These are phyloP conservation scores for Tylopilus felleus DNA, from an alignment of 768 basidiomycete genomes.

Conservation along the genomic window DNA sequence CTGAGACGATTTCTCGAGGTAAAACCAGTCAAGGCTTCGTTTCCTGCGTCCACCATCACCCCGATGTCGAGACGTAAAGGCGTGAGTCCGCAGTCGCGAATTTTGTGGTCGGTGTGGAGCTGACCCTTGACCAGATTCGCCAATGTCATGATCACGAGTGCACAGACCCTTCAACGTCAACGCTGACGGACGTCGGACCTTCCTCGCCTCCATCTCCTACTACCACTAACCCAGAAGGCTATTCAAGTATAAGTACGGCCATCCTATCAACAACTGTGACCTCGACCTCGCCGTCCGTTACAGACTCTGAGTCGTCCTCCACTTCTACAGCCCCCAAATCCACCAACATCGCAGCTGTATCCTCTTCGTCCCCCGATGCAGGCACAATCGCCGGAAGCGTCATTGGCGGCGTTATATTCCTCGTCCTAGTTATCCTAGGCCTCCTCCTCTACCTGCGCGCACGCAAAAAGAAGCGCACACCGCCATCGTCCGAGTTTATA, in stretches of 20 bases:
- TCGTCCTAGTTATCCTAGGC: slow-evolving; percentile 34
- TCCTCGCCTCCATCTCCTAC: too few relatives aligned
- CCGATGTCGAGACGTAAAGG: not conserved
- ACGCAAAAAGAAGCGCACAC: slow-evolving; percentile 38
- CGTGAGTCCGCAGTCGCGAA: slow-evolving; percentile 1
- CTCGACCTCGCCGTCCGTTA: too few relatives aligned
- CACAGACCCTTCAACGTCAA: too few relatives aligned
- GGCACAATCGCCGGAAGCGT: slow-evolving; percentile 55
- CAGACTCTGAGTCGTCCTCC: too few relatives aligned
- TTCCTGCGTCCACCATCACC: not conserved
- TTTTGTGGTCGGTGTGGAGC: not conserved
- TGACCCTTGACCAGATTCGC: slow-evolving; percentile 4
- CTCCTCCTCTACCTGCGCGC: slow-evolving; percentile 42
- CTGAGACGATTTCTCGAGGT: too few relatives aligned
- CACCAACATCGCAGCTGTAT: not conserved
- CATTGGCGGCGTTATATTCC: slow-evolving; percentile 44
- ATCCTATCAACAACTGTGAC: slow-evolving; percentile 7
- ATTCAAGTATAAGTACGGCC: too few relatives aligned
- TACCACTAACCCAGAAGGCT: too few relatives aligned
- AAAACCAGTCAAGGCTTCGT: not conserved
- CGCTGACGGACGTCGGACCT: too few relatives aligned
- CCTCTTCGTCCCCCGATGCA: slow-evolving; percentile 7
- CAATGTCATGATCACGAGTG: not conserved
- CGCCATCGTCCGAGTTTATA: slow-evolving; percentile 62
- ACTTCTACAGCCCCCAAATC: not conserved